A percentile compares a stretch with the other conserved stretches of the same genome.
Evolutionary conservation across 2,329 filamentous ascomycete species (phyloP).

Genomic region (Zasmidium citrigriseum): DNA sequence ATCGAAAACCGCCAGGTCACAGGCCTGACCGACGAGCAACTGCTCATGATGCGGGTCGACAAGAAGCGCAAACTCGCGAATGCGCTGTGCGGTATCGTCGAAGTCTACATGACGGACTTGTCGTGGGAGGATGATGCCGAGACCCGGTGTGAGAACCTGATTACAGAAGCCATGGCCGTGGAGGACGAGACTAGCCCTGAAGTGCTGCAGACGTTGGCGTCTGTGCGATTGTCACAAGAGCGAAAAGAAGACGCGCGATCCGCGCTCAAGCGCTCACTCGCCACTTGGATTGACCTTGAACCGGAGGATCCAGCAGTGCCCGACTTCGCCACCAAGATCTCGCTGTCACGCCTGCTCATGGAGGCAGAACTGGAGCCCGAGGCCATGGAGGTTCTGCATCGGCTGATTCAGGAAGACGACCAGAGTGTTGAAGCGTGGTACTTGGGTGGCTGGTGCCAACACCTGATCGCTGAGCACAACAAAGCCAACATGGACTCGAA

Average conservation of each 20-base stretch:
- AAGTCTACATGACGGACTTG: conserved; percentile 95
- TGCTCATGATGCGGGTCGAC: conserved; percentile 57
- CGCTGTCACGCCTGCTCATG: conserved; percentile 80
- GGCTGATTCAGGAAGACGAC: conserved; percentile 85
- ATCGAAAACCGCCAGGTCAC: conserved; percentile 53
- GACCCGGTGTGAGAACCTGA: conserved; percentile 77
- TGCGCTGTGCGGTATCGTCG: conserved; percentile 88
- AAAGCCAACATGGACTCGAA: conserved; percentile 30
- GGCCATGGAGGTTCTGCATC: conserved; percentile 80
- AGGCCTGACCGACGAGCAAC: conserved; percentile 33
- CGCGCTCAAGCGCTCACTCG: conserved; percentile 76
- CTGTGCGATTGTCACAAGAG: conserved; percentile 86
- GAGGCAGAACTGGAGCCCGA: conserved; percentile 85
- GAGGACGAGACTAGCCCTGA: conserved; percentile 75
- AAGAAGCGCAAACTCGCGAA: conserved; percentile 82
- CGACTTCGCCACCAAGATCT: conserved; percentile 83
- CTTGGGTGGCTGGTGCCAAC: conserved; percentile 89
- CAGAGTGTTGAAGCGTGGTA: conserved; percentile 96
- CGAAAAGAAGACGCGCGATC: conserved; percentile 76
- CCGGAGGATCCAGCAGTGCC: conserved; percentile 73
- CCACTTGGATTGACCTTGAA: conserved; percentile 78
- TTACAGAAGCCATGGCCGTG: conserved; percentile 87
- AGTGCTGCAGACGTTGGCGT: conserved; percentile 93
- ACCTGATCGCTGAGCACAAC: conserved; percentile 73
- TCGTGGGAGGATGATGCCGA: conserved; percentile 85